A percentile compares a stretch with the other conserved stretches of the same genome.
These are phyloP conservation scores for Amylocarpus encephaloides DNA, from an alignment of 2,329 filamentous ascomycete species.

Conservation along the genomic window DNA sequence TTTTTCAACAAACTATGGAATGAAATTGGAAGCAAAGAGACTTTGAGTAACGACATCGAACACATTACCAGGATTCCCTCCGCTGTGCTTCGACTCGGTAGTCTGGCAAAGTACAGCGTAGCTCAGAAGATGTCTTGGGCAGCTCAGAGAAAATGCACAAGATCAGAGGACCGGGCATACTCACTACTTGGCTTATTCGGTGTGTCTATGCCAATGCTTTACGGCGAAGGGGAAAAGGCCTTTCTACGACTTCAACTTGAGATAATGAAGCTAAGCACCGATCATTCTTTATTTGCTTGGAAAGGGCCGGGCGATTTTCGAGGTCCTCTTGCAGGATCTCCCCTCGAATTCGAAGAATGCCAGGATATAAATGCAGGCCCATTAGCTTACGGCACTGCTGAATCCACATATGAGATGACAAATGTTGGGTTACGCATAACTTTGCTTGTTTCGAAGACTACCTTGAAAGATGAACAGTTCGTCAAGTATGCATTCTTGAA, in stretches of 20 bases:
- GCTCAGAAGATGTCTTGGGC: constrained; percentile 35
- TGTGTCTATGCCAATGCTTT: constrained; percentile 38
- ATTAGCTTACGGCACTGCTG: neutral
- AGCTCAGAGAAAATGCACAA: constrained; percentile 29
- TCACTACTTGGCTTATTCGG: constrained; percentile 38
- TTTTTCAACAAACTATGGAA: constrained; percentile 9
- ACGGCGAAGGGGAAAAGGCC: constrained; percentile 34
- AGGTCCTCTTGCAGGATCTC: neutral
- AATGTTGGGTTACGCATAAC: neutral
- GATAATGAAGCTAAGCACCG: neutral
- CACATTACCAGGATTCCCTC: constrained; percentile 13
- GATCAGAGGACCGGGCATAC: constrained; percentile 38
- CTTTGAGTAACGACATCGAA: constrained; percentile 6
- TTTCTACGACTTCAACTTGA: constrained; percentile 33
- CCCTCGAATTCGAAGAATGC: neutral
- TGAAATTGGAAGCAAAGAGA: constrained; percentile 8
- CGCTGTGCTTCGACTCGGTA: constrained; percentile 5
- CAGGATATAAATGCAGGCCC: neutral
- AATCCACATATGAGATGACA: neutral
- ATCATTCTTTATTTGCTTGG: neutral
- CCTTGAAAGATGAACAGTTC: neutral
- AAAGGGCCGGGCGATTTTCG: neutral
- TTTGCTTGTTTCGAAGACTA: neutral
- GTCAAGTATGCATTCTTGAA: neutral
- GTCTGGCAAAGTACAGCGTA: constrained; percentile 7